Base-by-base conservation (phyloP, 202 grass and related monocot genomes). In the Carex arenaria region DNA sequence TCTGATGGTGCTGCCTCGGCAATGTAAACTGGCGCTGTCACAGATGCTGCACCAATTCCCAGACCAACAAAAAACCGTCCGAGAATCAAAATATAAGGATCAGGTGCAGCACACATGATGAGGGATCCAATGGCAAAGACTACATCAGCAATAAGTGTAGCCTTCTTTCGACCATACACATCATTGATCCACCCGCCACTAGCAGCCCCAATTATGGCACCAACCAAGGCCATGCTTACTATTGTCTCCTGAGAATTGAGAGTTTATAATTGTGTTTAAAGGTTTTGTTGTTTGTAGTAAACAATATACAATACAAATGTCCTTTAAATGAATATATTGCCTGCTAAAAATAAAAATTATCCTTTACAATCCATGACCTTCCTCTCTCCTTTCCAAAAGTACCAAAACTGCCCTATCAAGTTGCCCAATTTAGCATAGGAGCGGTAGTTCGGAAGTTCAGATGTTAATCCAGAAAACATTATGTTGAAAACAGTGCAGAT, bases 141-240 rank as follows among this genome's bases (percentile, higher is more conserved):
- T 51, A 94, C 19, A 76, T 98, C 95, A 73, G 95, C 95, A 81
- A 94, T 85, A 81, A 98, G 90, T 10, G 90, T 94, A 66, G 92
- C 90, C 85, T 93, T 98, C 79, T 87, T 94, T 60, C 95, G 88
- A 15, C 95, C 95, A 0, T 93, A 94, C 12, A 85, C 82, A 88
- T 98, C 95, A 90, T 98, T 98, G 28, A 98, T 87, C 90, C 90
- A 98, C 20, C 95, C 95, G 64, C 95, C 90, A 14, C 64, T 89
- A 43, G 90, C 92, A 68, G 95, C 95, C 61, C 95, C 95, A 72
- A 98, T 51, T 8, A 94, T 93, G n/a, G 95, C 95, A 84, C 95
- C 95, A 1, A 91, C 89, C 57, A 98, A 80, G 61, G 95, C 89
- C 95, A 98, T 94, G 88, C 95, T 97, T 82, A 97, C 95, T 84